phyloP scores from a whole-genome alignment of 192 early-diverging fungal genomes.

The Coemansia sp. region DNA sequence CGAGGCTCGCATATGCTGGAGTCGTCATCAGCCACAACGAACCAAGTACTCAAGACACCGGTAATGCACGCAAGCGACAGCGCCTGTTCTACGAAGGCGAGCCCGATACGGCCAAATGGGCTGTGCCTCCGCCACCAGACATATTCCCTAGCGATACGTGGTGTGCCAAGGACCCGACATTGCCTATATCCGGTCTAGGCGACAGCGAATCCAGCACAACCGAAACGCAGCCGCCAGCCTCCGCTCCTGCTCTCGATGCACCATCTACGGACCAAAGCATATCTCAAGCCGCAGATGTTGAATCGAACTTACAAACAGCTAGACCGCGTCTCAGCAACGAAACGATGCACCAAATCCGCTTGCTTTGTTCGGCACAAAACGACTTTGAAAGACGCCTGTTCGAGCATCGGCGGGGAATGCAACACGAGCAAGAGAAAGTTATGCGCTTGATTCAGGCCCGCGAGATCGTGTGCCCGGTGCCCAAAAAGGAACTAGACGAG shows the following conservation, averaged over 20 bases:
- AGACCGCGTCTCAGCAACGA: slow-evolving; percentile 10
- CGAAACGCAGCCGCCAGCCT: background rate
- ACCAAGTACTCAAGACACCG: background rate
- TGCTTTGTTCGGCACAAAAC: slow-evolving; percentile 32
- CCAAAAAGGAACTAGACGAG: slow-evolving; percentile 28
- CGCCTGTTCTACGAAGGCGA: slow-evolving; percentile 45
- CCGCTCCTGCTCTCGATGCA: background rate
- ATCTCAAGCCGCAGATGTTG: background rate
- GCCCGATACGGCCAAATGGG: slow-evolving; percentile 48
- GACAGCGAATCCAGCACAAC: background rate
- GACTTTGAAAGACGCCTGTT: slow-evolving; percentile 48
- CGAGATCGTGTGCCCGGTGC: slow-evolving; percentile 25
- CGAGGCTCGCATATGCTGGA: slow-evolving; percentile 4
- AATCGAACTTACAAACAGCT: background rate
- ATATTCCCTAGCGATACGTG: slow-evolving; percentile 10
- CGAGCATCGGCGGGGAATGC: slow-evolving; percentile 35
- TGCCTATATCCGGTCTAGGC: background rate
- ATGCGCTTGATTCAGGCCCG: slow-evolving; percentile 30
- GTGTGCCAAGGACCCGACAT: background rate
- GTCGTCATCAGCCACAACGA: background rate
- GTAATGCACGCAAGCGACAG: slow-evolving; percentile 16
- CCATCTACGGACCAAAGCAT: background rate
- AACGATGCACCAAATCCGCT: slow-evolving; percentile 17
- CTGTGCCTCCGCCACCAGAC: slow-evolving; percentile 34
- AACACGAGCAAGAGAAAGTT: slow-evolving; percentile 30